A percentile compares a stretch with the other conserved stretches of the same genome.
Conservation (phyloP, 306 rosid genomes). For the Albizia julibrissin region DNA sequence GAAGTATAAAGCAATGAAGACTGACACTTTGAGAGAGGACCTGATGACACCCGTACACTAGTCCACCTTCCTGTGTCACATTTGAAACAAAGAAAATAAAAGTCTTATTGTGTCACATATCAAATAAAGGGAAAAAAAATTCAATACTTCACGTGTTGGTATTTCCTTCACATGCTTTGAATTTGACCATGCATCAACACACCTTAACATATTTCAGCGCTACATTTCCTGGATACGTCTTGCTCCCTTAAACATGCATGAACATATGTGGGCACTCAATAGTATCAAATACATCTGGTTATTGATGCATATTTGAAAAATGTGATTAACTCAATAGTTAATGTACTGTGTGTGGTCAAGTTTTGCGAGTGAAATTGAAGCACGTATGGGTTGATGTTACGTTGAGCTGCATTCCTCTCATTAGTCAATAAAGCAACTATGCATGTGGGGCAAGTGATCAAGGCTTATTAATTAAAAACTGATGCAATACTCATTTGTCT, state of each 20-base stretch:
- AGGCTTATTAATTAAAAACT: constrained; percentile 17
- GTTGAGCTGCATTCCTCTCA: neutral
- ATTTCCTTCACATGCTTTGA: neutral
- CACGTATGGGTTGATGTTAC: neutral
- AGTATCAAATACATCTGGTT: neutral
- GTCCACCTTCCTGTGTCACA: constrained; percentile 22
- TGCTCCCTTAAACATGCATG: neutral
- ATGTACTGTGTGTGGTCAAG: neutral
- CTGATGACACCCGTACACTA: neutral
- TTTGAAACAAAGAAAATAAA: neutral
- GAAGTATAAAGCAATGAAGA: neutral
- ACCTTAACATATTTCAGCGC: neutral
- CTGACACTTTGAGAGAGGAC: constrained; percentile 15
- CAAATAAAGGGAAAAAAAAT: neutral
- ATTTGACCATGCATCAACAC: neutral
- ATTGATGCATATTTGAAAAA: neutral
- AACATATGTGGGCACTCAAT: neutral
- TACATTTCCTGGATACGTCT: neutral
- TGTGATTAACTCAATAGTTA: neutral
- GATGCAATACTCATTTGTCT: neutral
- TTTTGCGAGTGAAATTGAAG: neutral
- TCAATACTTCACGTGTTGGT: neutral
- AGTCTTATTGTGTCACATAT: neutral
- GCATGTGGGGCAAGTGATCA: neutral
- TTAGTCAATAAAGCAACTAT: neutral